Base-by-base conservation (phyloP, 345 rosid genomes). In the Linum lewisii region DNA sequence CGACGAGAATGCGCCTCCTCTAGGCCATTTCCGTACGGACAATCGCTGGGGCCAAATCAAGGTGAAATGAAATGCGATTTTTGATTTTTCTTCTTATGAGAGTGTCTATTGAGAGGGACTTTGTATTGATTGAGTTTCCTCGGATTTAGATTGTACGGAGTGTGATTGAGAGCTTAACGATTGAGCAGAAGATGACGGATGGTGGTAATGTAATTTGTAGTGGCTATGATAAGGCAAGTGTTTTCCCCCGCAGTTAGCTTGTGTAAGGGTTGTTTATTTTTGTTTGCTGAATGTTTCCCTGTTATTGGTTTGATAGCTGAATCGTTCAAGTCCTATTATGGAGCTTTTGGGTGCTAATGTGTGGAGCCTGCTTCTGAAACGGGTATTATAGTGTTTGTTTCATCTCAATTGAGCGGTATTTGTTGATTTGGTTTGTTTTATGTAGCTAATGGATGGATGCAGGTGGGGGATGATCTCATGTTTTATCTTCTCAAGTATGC, bases 391-490 rank as follows among this genome's bases (percentile, higher is more conserved):
- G 21, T 5, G 18, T 21, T 21, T 57, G 26, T 29, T 32, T 21
- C 8, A 3, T 32, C 64, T 52, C 52, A 42, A n/a, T 66, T 53
- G 53, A 22, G 2, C 26, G 53, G 24, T 20, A 13, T 10, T 21
- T 0, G 14, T 23, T n/a, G 26, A 50, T 52, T 36, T 5, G 23
- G 0, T 59, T 24, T 49, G 21, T 58, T 13, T 61, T 26, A 32
- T 22, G 32, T 34, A 24, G 34, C 36, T 15, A 66, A 45, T 59
- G 19, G 9, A 11, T 49, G 32, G 61, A 26, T 70, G 64, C 75
- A 90, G 97, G 84, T 82, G 25, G 95, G 98, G 24, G 83, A 82
- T 38, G 61, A 61, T 59, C 21, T 84, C 59, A 86, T 91, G 96
- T 34, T 63, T 66, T 79, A 86, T 74, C 79, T 91, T 57, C 83